Conservation (phyloP, 2,329 filamentous ascomycete genomes). For the Leptographium flavum region DNA sequence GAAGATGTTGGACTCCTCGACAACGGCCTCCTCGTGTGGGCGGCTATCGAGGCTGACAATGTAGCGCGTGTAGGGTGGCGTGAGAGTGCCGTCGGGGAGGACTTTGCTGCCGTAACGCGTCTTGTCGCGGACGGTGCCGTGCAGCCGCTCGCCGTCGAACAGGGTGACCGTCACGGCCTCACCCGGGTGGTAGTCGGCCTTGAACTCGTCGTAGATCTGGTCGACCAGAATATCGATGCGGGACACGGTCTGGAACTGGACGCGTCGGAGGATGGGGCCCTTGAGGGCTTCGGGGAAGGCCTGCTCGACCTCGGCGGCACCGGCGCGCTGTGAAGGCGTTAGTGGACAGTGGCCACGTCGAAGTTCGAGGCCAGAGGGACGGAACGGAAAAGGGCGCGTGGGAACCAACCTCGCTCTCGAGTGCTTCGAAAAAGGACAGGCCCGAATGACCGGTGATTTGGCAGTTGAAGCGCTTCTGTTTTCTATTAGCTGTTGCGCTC, state of each 20-base stretch:
- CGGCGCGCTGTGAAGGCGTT: slow-evolving; percentile 42
- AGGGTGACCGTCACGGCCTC: slow-evolving; percentile 67
- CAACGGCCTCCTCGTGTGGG: slow-evolving; percentile 57
- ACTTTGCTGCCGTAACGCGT: slow-evolving; percentile 54
- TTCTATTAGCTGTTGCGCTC: slow-evolving; percentile 6
- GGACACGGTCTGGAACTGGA: slow-evolving; percentile 81
- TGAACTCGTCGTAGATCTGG: slow-evolving; percentile 63
- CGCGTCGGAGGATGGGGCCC: slow-evolving; percentile 74
- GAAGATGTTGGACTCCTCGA: slow-evolving; percentile 68
- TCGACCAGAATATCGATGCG: slow-evolving; percentile 73
- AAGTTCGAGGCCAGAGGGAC: background rate
- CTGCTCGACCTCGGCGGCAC: slow-evolving; percentile 78
- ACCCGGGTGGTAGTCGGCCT: slow-evolving; percentile 79
- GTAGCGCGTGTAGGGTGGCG: slow-evolving; percentile 63
- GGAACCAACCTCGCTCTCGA: slow-evolving; percentile 69
- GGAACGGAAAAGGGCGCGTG: background rate
- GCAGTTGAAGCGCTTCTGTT: slow-evolving; percentile 76
- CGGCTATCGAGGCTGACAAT: slow-evolving; percentile 60
- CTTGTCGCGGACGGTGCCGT: slow-evolving; percentile 74
- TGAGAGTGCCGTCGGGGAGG: slow-evolving; percentile 53
- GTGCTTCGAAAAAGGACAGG: slow-evolving; percentile 82
- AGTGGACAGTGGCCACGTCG: background rate
- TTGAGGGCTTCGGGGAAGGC: slow-evolving; percentile 85
- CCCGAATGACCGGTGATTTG: slow-evolving; percentile 90
- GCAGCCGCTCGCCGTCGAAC: slow-evolving; percentile 51